Conservation (phyloP, 176 grass and related monocot genomes). For the Thalia dealbata region DNA sequence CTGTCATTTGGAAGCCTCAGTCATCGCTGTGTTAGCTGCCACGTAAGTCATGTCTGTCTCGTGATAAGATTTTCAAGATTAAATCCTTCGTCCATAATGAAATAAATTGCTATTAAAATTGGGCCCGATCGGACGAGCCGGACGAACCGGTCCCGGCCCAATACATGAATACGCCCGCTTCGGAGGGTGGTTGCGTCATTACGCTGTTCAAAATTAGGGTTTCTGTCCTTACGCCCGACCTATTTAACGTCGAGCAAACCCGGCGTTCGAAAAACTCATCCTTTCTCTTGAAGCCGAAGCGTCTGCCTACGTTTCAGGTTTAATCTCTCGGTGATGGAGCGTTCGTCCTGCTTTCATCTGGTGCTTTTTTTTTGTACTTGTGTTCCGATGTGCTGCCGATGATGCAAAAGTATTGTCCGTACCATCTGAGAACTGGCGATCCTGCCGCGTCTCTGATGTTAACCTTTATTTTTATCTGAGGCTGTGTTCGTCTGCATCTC, state of each 20-base stretch:
- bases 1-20: too few relatives aligned
- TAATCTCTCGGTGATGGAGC: background rate
- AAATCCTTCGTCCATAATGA: too few relatives aligned
- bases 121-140: too few relatives aligned
- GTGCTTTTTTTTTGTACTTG: background rate
- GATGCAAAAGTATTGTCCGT: slow-evolving; percentile 1
- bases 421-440: slow-evolving; percentile 1
- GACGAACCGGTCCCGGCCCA: too few relatives aligned
- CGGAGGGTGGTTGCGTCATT: background rate
- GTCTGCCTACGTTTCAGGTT: too few relatives aligned
- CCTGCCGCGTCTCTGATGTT: background rate
- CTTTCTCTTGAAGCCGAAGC: background rate
- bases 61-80: too few relatives aligned
- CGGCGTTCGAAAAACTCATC: fast-evolving
- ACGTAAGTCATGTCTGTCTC: too few relatives aligned
- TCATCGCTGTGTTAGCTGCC: too few relatives aligned
- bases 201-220: background rate
- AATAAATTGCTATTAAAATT: too few relatives aligned
- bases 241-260: background rate
- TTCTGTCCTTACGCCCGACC: background rate
- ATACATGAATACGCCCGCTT: too few relatives aligned
- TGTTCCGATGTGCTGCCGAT: background rate
- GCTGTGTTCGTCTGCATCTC: background rate
- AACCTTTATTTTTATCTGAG: background rate
- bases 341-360: background rate